Conservation (phyloP, 192 early-diverging fungal species). For the Chytriomyces confervae region DNA sequence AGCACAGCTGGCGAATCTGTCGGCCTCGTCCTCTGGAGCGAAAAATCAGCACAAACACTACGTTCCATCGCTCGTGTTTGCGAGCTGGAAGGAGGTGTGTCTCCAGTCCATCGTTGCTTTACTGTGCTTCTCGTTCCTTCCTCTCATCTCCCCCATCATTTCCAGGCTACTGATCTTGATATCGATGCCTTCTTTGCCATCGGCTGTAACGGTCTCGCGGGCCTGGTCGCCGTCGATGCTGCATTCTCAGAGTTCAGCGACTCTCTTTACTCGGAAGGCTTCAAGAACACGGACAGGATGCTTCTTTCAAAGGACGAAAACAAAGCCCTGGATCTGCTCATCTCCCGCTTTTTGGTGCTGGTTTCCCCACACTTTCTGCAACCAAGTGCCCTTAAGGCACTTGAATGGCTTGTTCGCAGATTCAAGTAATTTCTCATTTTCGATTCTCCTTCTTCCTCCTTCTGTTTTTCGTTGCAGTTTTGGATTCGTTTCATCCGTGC, state of each 20-base stretch:
- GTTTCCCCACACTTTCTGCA: constrained; percentile 85
- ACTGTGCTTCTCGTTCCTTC: no score
- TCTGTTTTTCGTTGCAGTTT: background rate
- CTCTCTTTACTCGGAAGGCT: constrained; percentile 80
- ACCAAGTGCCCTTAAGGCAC: constrained; percentile 82
- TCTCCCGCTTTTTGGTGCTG: constrained; percentile 74
- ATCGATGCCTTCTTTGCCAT: constrained; percentile 85
- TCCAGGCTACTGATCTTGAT: constrained; percentile 82
- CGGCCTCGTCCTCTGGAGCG: constrained; percentile 9
- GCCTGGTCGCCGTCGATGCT: constrained; percentile 65
- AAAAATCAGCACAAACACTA: background rate
- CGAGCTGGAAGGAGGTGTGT: background rate
- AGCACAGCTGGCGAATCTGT: constrained; percentile 5
- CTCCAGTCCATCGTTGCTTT: no score
- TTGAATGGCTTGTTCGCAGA: constrained; percentile 92
- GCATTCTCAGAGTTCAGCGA: constrained; percentile 70
- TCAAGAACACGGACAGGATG: constrained; percentile 80
- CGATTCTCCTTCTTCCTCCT: background rate
- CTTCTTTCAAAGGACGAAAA: constrained; percentile 82
- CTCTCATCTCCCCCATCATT: no score
- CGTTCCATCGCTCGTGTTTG: constrained; percentile 9
- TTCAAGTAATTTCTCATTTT: constrained; percentile 50
- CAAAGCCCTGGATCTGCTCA: constrained; percentile 74
- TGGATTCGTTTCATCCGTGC: no score
- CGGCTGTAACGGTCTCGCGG: constrained; percentile 77